phyloP scores from a whole-genome alignment of 2,329 filamentous ascomycete genomes.

The Decorospora gaudefroyi region DNA sequence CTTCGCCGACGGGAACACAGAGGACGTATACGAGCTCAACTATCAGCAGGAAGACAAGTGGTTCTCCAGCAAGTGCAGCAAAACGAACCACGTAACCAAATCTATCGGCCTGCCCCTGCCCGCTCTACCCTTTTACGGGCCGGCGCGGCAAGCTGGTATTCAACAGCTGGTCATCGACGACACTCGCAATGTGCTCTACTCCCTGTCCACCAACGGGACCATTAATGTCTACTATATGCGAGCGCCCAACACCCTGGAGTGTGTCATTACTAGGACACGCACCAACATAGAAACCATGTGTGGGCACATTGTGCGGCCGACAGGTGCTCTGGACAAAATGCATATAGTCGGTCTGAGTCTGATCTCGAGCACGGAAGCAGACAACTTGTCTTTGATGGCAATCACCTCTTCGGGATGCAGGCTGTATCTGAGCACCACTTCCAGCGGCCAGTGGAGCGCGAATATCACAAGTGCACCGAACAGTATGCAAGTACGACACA shows the following conservation, averaged over 20 bases:
- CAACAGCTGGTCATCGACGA: constrained; percentile 86
- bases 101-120: constrained; percentile 68
- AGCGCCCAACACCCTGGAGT: constrained; percentile 56
- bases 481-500: constrained; percentile 97
- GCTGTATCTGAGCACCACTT: constrained; percentile 88
- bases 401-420: constrained; percentile 89
- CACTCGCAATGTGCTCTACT: constrained; percentile 84
- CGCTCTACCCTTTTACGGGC: constrained; percentile 35
- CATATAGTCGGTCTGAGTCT: constrained; percentile 83
- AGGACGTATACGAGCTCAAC: constrained; percentile 89
- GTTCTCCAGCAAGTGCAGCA: constrained; percentile 87
- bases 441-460: constrained; percentile 65
- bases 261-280: constrained; percentile 61
- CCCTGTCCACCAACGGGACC: constrained; percentile 82
- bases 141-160: constrained; percentile 62
- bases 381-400: constrained; percentile 85
- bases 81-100: constrained; percentile 82
- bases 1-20: constrained; percentile 78
- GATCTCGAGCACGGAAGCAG: constrained; percentile 77
- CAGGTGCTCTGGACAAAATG: constrained; percentile 69
- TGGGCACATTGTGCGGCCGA: constrained; percentile 77
- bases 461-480: constrained; percentile 72
- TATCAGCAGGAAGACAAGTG: constrained; percentile 98
- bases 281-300: constrained; percentile 68
- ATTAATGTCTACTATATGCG: constrained; percentile 92